Evolutionary conservation across 305 asterid genomes (phyloP), one percentile per base, ranked within the genome.

Genomic region (Solanum aculeatissimum): DNA sequence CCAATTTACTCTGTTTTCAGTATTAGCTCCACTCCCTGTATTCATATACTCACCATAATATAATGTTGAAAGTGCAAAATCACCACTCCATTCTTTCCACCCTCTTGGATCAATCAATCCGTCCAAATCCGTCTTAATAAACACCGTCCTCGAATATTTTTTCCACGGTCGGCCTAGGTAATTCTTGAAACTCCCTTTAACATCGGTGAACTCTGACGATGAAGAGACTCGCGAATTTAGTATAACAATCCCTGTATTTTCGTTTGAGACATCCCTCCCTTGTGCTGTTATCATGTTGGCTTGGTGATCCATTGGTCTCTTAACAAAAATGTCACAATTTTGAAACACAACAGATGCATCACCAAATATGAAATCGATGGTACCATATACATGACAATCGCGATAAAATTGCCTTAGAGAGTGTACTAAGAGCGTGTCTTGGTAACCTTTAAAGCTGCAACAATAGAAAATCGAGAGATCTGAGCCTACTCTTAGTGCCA

Each of bases 151-250:
- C 2, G 97, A 95, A 58, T 89, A 95, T 85, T 86, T 84, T 71
- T 89, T 92, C 95, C 97, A 92, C 2, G 97, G 97, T 84, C 97
- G 42, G 21, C 97, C 95, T 4, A 95, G 74, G 49, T 91, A 95
- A 75, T 85, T 93, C 85, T 63, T 65, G 86, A 92, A 88, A 42
- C 45, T 63, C 3, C 88, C 89, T 62, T 81, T 83, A 2, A 85
- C 89, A 2, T 42, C 88, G 6, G 14, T 7, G 8, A 93, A 85
- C 11, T 90, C 95, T 0, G 62, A 15, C 0, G 94, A 86, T 4
- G 96, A 90, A 38, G 45, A 25, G 11, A 95, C 93, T 0, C 94
- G 90, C 0, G 92, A 83, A 35, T 88, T 87, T 4, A 89, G 42
- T 7, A 92, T 85, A 0, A 92, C 90, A 72, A 94, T 92, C 32